phyloP scores from a whole-genome alignment of 1,139 yeast species.

The Protomyces arabidopsidicola region DNA sequence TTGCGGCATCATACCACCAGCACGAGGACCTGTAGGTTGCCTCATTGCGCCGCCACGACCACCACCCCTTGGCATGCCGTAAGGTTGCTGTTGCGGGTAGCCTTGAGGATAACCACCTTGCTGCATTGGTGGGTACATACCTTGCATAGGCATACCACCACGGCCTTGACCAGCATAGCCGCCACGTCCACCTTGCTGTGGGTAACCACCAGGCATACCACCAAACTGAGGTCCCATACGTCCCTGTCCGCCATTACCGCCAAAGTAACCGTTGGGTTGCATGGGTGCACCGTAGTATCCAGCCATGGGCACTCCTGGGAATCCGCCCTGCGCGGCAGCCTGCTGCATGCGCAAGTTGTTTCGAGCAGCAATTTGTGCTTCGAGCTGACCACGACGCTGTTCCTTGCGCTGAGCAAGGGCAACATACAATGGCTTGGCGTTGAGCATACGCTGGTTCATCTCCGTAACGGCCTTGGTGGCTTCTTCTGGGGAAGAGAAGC shows the following conservation, averaged over 20 bases:
- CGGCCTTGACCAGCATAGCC: conserved; percentile 5
- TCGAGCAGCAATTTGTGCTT: conserved; percentile 97
- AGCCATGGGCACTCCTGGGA: conserved; percentile 64
- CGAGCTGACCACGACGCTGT: conserved; percentile 93
- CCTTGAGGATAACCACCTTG: conserved; percentile 39
- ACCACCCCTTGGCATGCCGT: conserved; percentile 35
- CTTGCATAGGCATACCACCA: conserved; percentile 25
- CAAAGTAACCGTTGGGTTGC: conserved; percentile 80
- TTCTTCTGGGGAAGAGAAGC: conserved; percentile 97
- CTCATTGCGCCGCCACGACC: conserved; percentile 26
- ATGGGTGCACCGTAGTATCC: conserved; percentile 42
- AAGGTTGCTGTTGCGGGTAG: conserved; percentile 34
- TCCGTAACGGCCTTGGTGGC: conserved; percentile 98
- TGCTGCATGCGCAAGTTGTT: conserved; percentile 98
- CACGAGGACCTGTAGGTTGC: conserved; percentile 38
- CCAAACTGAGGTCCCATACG: conserved; percentile 70
- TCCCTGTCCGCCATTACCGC: conserved; percentile 56
- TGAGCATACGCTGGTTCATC: conserved; percentile 96
- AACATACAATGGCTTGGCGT: conserved; percentile 95
- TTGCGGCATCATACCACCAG: conserved; percentile 42
- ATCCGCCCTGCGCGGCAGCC: conserved; percentile 63
- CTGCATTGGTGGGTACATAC: conserved; percentile 53
- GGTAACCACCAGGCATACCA: conserved; percentile 61
- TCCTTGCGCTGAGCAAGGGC: conserved; percentile 99
- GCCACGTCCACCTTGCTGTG: conserved; percentile 34